Percentiles rank a stretch among this genome's conserved stretches.
Evolutionary conservation across 495 filamentous ascomycete species (phyloP).

Genomic region (Tetracladium marchalianum): DNA sequence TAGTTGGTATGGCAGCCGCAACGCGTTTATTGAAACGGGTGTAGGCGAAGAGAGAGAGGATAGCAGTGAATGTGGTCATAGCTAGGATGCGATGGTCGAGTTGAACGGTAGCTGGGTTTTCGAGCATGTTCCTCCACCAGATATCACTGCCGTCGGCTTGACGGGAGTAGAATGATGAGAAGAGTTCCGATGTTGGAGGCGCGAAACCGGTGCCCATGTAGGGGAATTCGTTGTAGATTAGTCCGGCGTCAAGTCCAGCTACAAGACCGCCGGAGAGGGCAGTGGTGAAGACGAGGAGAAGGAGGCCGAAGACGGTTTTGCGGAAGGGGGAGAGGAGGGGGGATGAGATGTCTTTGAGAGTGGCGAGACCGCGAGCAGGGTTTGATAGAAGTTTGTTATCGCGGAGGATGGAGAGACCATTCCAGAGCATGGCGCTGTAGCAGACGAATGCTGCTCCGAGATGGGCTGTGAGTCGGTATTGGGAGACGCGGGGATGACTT

Average conservation of each 20-base stretch:
- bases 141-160: constrained; percentile 65
- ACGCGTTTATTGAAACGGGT: constrained; percentile 52
- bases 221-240: constrained; percentile 98
- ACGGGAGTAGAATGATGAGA: constrained; percentile 76
- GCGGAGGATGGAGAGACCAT: constrained; percentile 75
- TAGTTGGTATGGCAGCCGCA: constrained; percentile 49
- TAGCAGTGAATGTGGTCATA: constrained; percentile 73
- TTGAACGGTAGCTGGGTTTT: constrained; percentile 91
- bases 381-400: constrained; percentile 57
- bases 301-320: constrained; percentile 59
- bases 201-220: constrained; percentile 79
- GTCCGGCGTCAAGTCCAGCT: constrained; percentile 85
- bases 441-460: constrained; percentile 82
- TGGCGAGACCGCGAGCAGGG: constrained; percentile 42
- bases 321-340: constrained; percentile 65
- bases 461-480: constrained; percentile 87
- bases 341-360: constrained; percentile 47
- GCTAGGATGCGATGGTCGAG: constrained; percentile 92
- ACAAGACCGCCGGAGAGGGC: constrained; percentile 90
- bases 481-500: constrained; percentile 80
- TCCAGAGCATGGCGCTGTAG: constrained; percentile 90
- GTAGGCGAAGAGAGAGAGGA: constrained; percentile 71
- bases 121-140: constrained; percentile 93
- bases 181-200: constrained; percentile 75
- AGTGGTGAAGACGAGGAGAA: constrained; percentile 72